A percentile compares a stretch with the other conserved stretches of the same genome.
Conservation (phyloP, 139 green algal species). For the Diplosphaera chodatii region DNA sequence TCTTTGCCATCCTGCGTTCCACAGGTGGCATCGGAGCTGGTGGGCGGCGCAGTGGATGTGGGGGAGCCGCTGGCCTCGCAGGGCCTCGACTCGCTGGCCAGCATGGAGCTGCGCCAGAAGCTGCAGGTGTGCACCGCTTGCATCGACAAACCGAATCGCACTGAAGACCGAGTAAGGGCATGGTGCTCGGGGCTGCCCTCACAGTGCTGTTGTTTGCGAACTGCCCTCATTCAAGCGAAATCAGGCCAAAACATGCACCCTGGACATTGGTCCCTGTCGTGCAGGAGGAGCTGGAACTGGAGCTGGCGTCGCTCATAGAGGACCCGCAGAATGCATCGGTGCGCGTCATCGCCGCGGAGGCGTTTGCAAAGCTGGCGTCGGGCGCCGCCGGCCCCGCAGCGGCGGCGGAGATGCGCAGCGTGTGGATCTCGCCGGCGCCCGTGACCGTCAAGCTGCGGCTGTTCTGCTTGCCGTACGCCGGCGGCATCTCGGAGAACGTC, state of each 20-base stretch:
- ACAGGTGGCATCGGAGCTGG: constrained; percentile 4
- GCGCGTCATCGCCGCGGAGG: constrained; percentile 12
- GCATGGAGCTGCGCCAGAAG: constrained; percentile 33
- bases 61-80: constrained; percentile 17
- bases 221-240: too few relatives aligned
- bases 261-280: not conserved
- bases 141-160: too few relatives aligned
- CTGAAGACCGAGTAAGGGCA: too few relatives aligned
- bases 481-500: constrained; percentile 37
- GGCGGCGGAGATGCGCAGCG: not conserved
- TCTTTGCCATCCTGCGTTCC: too few relatives aligned
- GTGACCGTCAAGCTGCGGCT: constrained; percentile 29
- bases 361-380: not conserved
- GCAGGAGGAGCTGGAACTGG: constrained; percentile 14
- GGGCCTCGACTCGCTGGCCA: constrained; percentile 38
- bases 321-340: constrained; percentile 20
- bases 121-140: too few relatives aligned
- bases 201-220: too few relatives aligned
- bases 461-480: constrained; percentile 43
- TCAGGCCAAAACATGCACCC: too few relatives aligned
- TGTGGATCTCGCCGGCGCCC: constrained; percentile 22
- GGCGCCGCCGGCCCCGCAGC: not conserved
- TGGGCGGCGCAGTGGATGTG: constrained; percentile 2
- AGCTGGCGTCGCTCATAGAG: constrained; percentile 18
- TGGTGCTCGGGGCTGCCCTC: too few relatives aligned